phyloP scores from a whole-genome alignment of 2,329 filamentous ascomycete species.

The Nemania bipapillata region DNA sequence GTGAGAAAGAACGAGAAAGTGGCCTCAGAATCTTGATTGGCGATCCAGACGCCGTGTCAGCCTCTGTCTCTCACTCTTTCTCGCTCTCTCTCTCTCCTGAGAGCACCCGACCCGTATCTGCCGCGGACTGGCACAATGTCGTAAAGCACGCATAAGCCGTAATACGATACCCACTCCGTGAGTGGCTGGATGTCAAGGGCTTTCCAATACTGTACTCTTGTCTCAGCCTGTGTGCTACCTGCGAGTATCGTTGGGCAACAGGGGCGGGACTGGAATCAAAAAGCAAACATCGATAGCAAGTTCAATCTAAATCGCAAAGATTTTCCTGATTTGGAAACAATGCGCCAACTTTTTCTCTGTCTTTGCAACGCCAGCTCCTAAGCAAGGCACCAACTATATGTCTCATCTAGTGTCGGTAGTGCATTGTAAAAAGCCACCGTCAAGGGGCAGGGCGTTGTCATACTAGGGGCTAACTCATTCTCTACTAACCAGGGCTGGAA shows the following conservation, averaged over 20 bases:
- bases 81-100: too few species aligned
- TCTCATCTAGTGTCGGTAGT: not conserved
- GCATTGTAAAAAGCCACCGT: not conserved
- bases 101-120: slow-evolving; percentile 27
- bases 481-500: not conserved
- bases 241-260: slow-evolving; percentile 1
- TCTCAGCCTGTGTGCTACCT: slow-evolving; percentile 4
- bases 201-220: not conserved
- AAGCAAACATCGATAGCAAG: not conserved
- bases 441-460: not conserved
- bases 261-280: not conserved
- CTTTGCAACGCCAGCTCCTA: not conserved
- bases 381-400: not conserved
- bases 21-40: slow-evolving; percentile 22
- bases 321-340: not conserved
- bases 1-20: not conserved
- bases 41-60: slow-evolving; percentile 31
- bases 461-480: slow-evolving; percentile 4
- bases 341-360: not conserved
- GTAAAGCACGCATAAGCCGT: slow-evolving; percentile 3
- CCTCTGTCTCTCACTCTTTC: slow-evolving; percentile 14
- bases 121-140: slow-evolving; percentile 18
- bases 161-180: slow-evolving; percentile 5
- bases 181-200: slow-evolving; percentile 17
- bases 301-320: not conserved